Conservation (phyloP, 306 rosid genomes). For the Lablab purpureus region DNA sequence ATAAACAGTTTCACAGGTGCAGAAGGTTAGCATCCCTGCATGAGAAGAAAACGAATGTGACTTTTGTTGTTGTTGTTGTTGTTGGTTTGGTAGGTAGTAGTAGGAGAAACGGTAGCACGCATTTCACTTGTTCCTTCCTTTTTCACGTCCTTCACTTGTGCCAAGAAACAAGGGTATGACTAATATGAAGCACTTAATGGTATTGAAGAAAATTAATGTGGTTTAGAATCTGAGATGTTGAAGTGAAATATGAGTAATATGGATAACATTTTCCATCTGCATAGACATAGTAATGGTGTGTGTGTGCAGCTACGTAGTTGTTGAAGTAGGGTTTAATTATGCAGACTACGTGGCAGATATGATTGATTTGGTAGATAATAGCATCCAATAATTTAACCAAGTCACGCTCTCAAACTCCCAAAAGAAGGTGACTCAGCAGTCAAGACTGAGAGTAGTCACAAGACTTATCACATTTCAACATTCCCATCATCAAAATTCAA, state of each 20-base stretch:
- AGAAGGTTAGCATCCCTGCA: conserved; percentile 30
- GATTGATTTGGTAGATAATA: conserved; percentile 46
- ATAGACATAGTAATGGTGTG: background rate
- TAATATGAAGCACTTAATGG: background rate
- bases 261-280: background rate
- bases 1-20: conserved; percentile 46
- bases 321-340: conserved; percentile 45
- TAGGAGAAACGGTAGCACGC: conserved; percentile 19
- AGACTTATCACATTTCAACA: background rate
- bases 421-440: background rate
- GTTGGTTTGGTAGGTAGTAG: conserved; percentile 45
- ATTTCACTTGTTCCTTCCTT: conserved; percentile 32
- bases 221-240: background rate
- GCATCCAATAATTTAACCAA: conserved; percentile 41
- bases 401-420: conserved; percentile 36
- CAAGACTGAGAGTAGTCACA: conserved; percentile 6
- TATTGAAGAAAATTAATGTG: background rate
- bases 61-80: too few species aligned
- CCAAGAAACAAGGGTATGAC: conserved; percentile 27
- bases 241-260: conserved; percentile 39
- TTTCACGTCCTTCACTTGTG: conserved; percentile 41
- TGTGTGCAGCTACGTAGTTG: conserved; percentile 37
- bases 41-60: conserved; percentile 42
- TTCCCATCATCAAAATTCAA: conserved; percentile 10
- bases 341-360: conserved; percentile 43